Evolutionary conservation across 1,139 yeast genomes (phyloP).

Genomic region (Suhomyces bokatorum): DNA sequence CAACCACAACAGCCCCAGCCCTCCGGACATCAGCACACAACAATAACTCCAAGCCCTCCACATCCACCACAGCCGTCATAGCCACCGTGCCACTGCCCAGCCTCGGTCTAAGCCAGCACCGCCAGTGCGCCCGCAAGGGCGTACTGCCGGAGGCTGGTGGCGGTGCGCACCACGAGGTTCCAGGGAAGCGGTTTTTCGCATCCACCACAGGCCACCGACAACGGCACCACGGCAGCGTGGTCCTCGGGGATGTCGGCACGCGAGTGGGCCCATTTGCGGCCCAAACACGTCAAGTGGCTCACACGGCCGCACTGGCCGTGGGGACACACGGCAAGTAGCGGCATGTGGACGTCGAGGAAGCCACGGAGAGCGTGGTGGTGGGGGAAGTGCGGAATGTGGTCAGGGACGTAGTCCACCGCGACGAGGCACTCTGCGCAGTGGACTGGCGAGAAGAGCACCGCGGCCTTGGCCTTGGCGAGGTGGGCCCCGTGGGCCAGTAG

Average conservation of each 20-base stretch:
- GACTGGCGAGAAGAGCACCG: constrained; percentile 13
- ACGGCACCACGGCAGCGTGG: constrained; percentile 10
- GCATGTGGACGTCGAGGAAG: constrained; percentile 7
- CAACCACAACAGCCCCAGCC: too few relatives aligned
- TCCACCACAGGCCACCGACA: constrained; percentile 3
- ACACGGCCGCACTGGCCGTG: constrained; percentile 31
- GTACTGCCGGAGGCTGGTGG: constrained; percentile 14
- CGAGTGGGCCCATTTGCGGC: constrained; percentile 18
- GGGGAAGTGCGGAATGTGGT: constrained; percentile 12
- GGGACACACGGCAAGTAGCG: constrained; percentile 38
- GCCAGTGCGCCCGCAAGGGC: constrained; percentile 7
- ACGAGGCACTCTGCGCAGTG: constrained; percentile 31
- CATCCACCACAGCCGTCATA: too few relatives aligned
- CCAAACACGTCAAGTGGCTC: constrained; percentile 49
- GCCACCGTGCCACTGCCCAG: too few relatives aligned
- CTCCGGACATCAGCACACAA: too few relatives aligned
- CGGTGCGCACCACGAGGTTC: constrained; percentile 9
- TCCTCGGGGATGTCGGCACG: too few relatives aligned
- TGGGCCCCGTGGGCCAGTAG: neutral
- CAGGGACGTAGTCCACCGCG: constrained; percentile 33
- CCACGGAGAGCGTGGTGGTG: neutral
- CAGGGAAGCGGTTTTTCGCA: constrained; percentile 9
- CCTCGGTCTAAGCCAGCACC: too few relatives aligned
- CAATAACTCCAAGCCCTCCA: too few relatives aligned
- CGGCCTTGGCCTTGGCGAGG: constrained; percentile 1